Evolutionary conservation across 495 filamentous ascomycete genomes (phyloP).

Genomic region (Aspergillus sparsus): DNA sequence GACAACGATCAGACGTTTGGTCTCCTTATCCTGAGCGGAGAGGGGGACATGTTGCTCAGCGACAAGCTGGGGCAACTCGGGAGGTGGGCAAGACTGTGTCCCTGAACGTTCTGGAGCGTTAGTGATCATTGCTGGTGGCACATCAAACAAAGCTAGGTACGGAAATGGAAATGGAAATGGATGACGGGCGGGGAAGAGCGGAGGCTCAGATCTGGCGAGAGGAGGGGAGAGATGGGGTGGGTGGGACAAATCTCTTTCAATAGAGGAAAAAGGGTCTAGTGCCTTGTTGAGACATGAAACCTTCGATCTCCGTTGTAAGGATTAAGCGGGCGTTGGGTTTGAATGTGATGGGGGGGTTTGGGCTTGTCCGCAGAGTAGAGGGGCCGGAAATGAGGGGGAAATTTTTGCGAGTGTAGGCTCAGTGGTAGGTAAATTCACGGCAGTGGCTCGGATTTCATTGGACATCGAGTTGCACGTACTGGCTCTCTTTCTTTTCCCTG

Average conservation of each 20-base stretch:
- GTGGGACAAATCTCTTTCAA: background rate
- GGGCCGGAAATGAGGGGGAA: slow-evolving; percentile 10
- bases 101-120: slow-evolving; percentile 44
- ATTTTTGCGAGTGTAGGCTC: slow-evolving; percentile 7
- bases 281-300: too few species aligned
- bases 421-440: slow-evolving; percentile 1
- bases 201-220: background rate
- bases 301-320: too few species aligned
- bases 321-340: too few species aligned
- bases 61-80: slow-evolving; percentile 82
- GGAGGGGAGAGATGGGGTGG: background rate
- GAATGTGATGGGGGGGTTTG: too few species aligned
- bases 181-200: background rate
- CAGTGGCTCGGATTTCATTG: slow-evolving; percentile 13
- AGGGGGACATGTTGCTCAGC: slow-evolving; percentile 92
- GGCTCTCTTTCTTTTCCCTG: slow-evolving; percentile 55
- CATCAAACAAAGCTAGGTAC: background rate
- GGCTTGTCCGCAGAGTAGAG: background rate
- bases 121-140: slow-evolving; percentile 23
- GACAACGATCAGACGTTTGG: slow-evolving; percentile 89
- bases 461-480: slow-evolving; percentile 25
- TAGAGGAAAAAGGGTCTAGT: background rate
- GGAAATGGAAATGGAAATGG: background rate
- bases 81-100: slow-evolving; percentile 93
- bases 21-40: slow-evolving; percentile 79